Evolutionary conservation across 1,139 yeast species (phyloP), one percentile per base, ranked within the genome.

Genomic region (Taiozyma sp.): DNA sequence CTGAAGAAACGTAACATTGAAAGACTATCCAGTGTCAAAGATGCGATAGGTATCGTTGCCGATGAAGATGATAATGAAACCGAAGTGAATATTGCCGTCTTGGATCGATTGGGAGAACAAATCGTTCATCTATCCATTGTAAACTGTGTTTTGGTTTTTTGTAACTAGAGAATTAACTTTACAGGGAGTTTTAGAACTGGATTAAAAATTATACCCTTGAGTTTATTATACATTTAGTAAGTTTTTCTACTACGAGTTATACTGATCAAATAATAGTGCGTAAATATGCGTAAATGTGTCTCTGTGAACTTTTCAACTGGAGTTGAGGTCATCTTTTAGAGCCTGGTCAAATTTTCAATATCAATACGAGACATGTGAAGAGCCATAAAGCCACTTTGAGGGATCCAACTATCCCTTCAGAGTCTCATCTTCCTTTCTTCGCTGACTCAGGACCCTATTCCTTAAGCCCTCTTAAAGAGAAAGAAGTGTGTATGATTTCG

Each of bases 61-160:
- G 51, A 50, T n/a, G 57, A 55, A 35, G 34, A 32, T 19, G 53
- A 47, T 10, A 49, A 50, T 3, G 62, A 64, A 47, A 54, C 56
- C 16, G 64, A 63, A 34, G 79, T 74, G 9, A 65, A 72, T 46
- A 56, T 69, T 14, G 74, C 78, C 1, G 63, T 68, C 49, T 60
- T 75, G 49, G 80, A 74, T 58, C 60, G 80, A 76, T 54, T 61
- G 70, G 43, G 75, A 75, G 56, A 75, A 75, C 56, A 66, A 70
- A 53, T 62, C 67, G 22, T 74, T 72, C 45, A 68, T 75, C 16
- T 75, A 76, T 57, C 76, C 76, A 11, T 56, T 68, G 41, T 70
- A 22, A 32, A 16, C 6, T 24, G 19, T 7, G 7, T 24, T 24
- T 24, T 24, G 26, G 6, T 30, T 19, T 19, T 19, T 19, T 19